These are phyloP conservation scores for Xanthoceras sorbifolium DNA, from an alignment of 345 rosid genomes.

Conservation along the genomic window DNA sequence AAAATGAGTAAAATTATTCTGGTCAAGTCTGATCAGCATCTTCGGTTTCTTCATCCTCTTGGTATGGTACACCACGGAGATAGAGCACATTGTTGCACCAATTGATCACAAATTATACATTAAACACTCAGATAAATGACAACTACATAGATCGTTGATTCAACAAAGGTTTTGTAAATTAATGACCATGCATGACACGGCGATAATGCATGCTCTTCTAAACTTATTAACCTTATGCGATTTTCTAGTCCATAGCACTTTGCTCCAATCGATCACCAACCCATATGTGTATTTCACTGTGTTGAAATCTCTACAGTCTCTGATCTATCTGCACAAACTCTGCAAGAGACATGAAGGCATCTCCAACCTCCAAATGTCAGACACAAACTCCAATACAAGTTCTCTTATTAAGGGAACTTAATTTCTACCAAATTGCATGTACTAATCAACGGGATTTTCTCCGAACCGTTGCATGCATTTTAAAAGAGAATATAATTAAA, in stretches of 20 bases:
- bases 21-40: not conserved
- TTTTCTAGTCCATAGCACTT: too few species aligned
- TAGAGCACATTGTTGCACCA: constrained; percentile 95
- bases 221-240: too few species aligned
- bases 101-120: constrained; percentile 9
- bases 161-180: not conserved
- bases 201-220: too few species aligned
- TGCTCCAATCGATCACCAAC: too few species aligned
- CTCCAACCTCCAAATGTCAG: too few species aligned
- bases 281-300: too few species aligned
- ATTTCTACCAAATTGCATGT: not conserved
- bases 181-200: too few species aligned
- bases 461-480: too few species aligned
- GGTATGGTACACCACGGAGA: constrained; percentile 87
- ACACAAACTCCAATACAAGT: too few species aligned
- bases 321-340: not conserved
- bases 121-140: not conserved
- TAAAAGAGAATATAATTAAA: not conserved
- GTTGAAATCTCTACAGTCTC: not conserved
- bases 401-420: too few species aligned
- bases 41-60: constrained; percentile 4
- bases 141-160: not conserved
- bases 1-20: not conserved
- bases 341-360: not conserved
- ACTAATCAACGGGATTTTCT: not conserved